A percentile compares a stretch with the other conserved stretches of the same genome.
Conservation (phyloP, 2,329 filamentous ascomycete species). For the Diaporthe vexans region DNA sequence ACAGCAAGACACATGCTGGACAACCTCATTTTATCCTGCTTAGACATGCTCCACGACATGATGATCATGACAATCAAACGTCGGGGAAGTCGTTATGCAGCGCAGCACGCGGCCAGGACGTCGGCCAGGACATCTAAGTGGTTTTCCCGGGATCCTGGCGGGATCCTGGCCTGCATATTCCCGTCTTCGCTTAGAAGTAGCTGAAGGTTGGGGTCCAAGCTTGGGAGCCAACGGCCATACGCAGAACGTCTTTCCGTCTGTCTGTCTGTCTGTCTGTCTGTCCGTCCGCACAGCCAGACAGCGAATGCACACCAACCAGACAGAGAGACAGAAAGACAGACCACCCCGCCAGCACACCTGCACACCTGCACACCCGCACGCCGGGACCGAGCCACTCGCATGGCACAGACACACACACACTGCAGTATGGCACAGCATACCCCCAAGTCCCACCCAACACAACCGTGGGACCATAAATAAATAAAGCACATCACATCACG, state of each 20-base stretch:
- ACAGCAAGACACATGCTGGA: background rate
- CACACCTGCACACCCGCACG: conserved; percentile 6
- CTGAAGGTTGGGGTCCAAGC: conserved; percentile 23
- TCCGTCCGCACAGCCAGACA: background rate
- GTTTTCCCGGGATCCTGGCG: conserved; percentile 11
- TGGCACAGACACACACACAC: background rate
- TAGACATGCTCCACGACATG: background rate
- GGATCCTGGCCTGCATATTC: conserved; percentile 28
- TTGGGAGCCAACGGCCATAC: conserved; percentile 22
- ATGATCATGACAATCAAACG: conserved; percentile 21
- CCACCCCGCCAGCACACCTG: conserved; percentile 1
- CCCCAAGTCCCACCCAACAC: background rate
- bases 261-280: no score
- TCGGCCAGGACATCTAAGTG: background rate
- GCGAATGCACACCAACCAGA: background rate
- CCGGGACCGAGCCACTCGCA: conserved; percentile 15
- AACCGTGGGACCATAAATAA: background rate
- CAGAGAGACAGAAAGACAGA: background rate
- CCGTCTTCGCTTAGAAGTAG: conserved; percentile 29
- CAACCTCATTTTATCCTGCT: background rate
- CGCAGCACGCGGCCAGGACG: background rate
- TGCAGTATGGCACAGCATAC: conserved; percentile 3
- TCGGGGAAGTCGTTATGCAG: conserved; percentile 3
- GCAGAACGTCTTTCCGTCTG: background rate
- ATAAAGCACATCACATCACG: background rate